Evolutionary conservation across 768 basidiomycete species (phyloP), one percentile per base, ranked within the genome.

Genomic region (Aureoboletus auriporus): DNA sequence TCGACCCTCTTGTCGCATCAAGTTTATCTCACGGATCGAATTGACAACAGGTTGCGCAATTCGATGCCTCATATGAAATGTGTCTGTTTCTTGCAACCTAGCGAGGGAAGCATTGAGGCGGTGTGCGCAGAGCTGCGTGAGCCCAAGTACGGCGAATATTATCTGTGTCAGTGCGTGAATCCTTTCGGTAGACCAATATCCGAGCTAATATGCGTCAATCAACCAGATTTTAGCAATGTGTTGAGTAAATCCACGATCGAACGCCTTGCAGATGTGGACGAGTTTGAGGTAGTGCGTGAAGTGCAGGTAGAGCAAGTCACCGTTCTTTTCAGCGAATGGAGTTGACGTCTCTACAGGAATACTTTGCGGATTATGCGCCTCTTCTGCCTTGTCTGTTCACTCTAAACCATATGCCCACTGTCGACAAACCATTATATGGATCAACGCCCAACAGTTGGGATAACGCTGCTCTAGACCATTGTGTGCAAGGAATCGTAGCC

Each of bases 91-190:
- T 75, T 99, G 8, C 83, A 92, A 44, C 84, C 83, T 34, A 86
- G 77, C 47, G 84, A 89, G 41, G 82, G 86, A 28, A 93, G 90
- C 62, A 72, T 99, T 31, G 83, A 83, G 47, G 87, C 86, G 23
- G 75, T 97, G 47, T 87, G 86, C 56, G 73, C 78, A 47, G 96
- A 99, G 63, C 75, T 99, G 30, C 77, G 76, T 33, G 87, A 92
- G 60, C 95, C 94, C 9, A 88, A 88, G 69, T 99, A 98, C 61
- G 93, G 93, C 66, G 93, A 93, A 72, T 99, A 99, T 71, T 98
- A 95, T 77, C 73, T 99, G 65, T 99, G 95, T 98, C 81, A 87
- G 95, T 92, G 75, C 78, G 85, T 88, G 82, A 78, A 74, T 78
- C 71, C 69, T 60, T 68, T 55, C 54, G 54, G 47, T 51, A 46